These are phyloP conservation scores for Colletotrichum sp. DNA, from an alignment of 2,329 filamentous ascomycete species.

Conservation along the genomic window DNA sequence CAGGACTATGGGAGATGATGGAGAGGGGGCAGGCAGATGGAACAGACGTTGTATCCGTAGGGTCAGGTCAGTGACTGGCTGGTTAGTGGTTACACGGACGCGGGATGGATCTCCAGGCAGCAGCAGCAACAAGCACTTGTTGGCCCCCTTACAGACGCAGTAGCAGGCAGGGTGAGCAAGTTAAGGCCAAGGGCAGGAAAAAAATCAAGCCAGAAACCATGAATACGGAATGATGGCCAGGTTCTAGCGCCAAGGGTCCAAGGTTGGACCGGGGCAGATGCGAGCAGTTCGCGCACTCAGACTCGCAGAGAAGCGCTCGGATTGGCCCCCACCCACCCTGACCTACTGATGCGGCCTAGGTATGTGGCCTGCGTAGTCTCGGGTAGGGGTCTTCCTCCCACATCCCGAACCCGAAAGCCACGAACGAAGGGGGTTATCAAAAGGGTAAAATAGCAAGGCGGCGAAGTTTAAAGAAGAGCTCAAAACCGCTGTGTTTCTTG, in stretches of 20 bases:
- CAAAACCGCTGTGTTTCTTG: not conserved
- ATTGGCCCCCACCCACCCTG: not conserved
- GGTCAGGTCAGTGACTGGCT: not conserved
- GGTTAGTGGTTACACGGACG: not conserved
- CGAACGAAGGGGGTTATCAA: not conserved
- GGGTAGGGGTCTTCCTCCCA: constrained; percentile 4
- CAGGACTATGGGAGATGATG: not conserved
- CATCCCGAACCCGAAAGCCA: not conserved
- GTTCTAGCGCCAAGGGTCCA: not conserved
- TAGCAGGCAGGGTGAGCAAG: not conserved
- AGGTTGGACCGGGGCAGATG: not conserved
- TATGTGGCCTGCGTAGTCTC: not conserved
- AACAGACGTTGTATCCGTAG: not conserved
- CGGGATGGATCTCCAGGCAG: not conserved
- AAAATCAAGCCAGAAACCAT: not conserved
- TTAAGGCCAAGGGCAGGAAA: not conserved
- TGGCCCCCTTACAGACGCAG: not conserved
- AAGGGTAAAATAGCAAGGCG: not conserved
- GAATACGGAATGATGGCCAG: not conserved
- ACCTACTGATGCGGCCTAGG: not conserved
- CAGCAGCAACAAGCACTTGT: not conserved
- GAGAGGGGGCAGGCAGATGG: not conserved
- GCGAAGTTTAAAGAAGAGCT: not conserved
- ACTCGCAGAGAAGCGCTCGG: not conserved
- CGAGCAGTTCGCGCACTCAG: not conserved